Conservation (phyloP, 2,329 filamentous ascomycete genomes). For the Akanthomyces muscarius region DNA sequence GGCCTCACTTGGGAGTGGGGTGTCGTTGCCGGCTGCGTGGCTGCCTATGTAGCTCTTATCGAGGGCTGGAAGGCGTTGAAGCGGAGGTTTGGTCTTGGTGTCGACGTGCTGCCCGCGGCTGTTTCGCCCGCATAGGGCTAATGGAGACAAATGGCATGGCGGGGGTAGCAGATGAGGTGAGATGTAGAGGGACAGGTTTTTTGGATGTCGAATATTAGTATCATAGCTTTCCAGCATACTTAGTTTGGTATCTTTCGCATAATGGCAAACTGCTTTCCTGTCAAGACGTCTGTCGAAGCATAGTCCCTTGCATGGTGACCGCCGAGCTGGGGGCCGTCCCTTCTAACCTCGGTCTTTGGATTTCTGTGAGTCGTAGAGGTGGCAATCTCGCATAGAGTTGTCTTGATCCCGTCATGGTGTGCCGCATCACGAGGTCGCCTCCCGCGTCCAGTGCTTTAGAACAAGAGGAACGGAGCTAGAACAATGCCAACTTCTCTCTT, state of each 20-base stretch:
- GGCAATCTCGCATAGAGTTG: neutral
- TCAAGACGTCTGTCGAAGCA: neutral
- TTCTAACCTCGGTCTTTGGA: neutral
- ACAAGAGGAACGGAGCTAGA: neutral
- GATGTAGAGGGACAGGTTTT: slow-evolving; percentile 15
- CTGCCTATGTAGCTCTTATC: slow-evolving; percentile 58
- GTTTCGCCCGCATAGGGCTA: neutral
- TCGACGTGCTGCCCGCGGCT: slow-evolving; percentile 23
- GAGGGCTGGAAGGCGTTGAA: slow-evolving; percentile 69
- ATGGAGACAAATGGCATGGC: neutral
- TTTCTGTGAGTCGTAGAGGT: neutral
- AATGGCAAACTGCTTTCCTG: slow-evolving; percentile 19
- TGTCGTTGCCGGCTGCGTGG: slow-evolving; percentile 56
- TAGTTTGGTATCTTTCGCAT: slow-evolving; percentile 18
- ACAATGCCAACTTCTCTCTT: neutral
- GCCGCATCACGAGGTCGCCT: neutral
- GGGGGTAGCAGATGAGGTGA: neutral
- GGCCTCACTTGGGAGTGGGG: slow-evolving; percentile 71
- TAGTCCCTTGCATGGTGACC: neutral
- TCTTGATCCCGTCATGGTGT: neutral
- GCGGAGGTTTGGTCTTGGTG: slow-evolving; percentile 40
- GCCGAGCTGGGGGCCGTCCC: neutral
- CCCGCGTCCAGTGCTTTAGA: neutral
- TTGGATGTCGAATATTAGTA: slow-evolving; percentile 17
- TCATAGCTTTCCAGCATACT: slow-evolving; percentile 17